Percentiles rank a stretch among this genome's conserved stretches.
Evolutionary conservation across 768 basidiomycete species (phyloP).

Genomic region (Lyophyllum decastes): DNA sequence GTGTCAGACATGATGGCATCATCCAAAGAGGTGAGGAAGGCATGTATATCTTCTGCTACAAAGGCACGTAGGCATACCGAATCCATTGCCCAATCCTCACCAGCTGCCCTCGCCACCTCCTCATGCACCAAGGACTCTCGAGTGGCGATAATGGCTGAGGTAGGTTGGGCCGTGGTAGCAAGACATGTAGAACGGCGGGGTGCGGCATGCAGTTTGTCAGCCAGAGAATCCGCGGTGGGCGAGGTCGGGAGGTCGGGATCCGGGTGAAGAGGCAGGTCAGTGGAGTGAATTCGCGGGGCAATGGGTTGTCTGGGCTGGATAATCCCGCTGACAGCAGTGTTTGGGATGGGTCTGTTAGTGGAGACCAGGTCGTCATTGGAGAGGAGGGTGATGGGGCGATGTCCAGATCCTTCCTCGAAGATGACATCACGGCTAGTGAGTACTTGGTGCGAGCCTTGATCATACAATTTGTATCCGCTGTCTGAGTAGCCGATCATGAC

Average conservation of each 20-base stretch:
- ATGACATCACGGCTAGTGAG: slow-evolving; percentile 19
- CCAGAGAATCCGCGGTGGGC: too few species aligned
- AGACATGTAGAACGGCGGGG: not conserved
- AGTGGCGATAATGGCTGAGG: not conserved
- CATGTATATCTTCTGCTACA: not conserved
- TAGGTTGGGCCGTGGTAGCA: not conserved
- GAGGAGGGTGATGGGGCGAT: not conserved
- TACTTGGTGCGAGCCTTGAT: slow-evolving; percentile 2
- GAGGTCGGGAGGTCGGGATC: not conserved
- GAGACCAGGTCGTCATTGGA: not conserved
- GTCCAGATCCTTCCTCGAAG: slow-evolving; percentile 22
- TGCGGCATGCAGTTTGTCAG: too few species aligned
- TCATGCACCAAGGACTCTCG: not conserved
- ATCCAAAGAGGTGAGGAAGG: not conserved
- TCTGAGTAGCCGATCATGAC: slow-evolving; percentile 19
- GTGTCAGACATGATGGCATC: not conserved
- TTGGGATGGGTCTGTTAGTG: not conserved
- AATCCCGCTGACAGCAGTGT: not conserved
- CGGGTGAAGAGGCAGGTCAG: not conserved
- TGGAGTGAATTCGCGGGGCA: not conserved
- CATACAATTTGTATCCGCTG: slow-evolving; percentile 16
- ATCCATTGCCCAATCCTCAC: slow-evolving; percentile 3
- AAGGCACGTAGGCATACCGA: not conserved
- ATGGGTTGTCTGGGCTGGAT: not conserved
- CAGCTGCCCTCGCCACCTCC: not conserved